These are phyloP conservation scores for Pythium grandisporangium DNA, from an alignment of 352 stramenopile genomes.

Conservation along the genomic window DNA sequence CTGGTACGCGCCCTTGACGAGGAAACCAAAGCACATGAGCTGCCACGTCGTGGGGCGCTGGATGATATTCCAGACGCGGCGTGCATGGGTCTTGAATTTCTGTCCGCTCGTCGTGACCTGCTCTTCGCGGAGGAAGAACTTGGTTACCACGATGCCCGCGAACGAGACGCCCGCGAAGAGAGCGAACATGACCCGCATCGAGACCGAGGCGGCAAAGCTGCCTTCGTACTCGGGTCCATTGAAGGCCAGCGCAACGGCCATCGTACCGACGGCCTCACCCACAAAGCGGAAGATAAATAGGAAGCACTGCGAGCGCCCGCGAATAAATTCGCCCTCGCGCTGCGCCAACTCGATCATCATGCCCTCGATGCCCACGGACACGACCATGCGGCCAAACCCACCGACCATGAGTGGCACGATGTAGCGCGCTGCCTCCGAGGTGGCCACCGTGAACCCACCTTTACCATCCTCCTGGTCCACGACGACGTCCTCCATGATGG, in stretches of 20 bases:
- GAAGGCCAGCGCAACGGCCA: neutral
- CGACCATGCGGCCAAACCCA: slow-evolving; percentile 4
- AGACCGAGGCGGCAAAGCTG: slow-evolving; percentile 4
- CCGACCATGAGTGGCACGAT: slow-evolving; percentile 3
- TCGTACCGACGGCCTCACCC: slow-evolving; percentile 1
- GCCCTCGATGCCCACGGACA: slow-evolving; percentile 7
- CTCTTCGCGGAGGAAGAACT: slow-evolving; percentile 7
- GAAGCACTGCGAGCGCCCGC: slow-evolving; percentile 3
- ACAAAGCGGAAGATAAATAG: slow-evolving; percentile 8
- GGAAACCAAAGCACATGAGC: slow-evolving; percentile 10
- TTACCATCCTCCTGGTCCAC: neutral
- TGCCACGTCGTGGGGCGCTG: slow-evolving; percentile 5
- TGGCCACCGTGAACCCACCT: neutral
- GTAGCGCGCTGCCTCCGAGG: neutral
- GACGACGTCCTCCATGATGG: neutral
- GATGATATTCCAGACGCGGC: slow-evolving; percentile 3
- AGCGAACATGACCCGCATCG: slow-evolving; percentile 1
- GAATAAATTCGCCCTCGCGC: slow-evolving; percentile 7
- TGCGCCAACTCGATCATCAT: slow-evolving; percentile 16
- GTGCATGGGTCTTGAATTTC: slow-evolving; percentile 1
- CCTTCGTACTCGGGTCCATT: slow-evolving; percentile 9
- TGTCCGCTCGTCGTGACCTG: neutral
- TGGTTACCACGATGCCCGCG: slow-evolving; percentile 4
- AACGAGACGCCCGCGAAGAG: slow-evolving; percentile 1
- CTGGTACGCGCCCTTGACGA: neutral